These are phyloP conservation scores for Anthracocystis walkeri DNA, from an alignment of 1,284 basidiomycete species.

Conservation along the genomic window DNA sequence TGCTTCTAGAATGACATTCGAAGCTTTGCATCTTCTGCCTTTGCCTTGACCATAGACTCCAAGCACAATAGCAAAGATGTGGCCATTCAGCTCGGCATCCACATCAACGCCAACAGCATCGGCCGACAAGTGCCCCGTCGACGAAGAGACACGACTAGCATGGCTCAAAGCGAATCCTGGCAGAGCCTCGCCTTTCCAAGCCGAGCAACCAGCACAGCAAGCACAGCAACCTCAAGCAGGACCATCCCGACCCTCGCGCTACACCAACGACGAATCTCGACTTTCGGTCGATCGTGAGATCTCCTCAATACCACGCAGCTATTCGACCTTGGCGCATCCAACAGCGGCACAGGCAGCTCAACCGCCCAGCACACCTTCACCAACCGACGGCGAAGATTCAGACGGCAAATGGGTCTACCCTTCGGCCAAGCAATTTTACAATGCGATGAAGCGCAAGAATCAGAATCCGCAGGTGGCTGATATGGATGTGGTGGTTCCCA, in stretches of 20 bases:
- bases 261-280: constrained; percentile 45
- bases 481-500: constrained; percentile 96
- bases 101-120: constrained; percentile 11
- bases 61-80: constrained; percentile 14
- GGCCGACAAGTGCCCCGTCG: constrained; percentile 78
- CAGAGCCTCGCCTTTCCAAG: constrained; percentile 34
- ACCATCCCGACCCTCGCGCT: constrained; percentile 16
- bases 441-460: constrained; percentile 90
- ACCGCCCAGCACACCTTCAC: constrained; percentile 13
- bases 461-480: constrained; percentile 77
- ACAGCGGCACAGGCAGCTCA: constrained; percentile 27
- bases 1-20: background rate
- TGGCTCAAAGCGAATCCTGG: constrained; percentile 69
- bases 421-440: constrained; percentile 96
- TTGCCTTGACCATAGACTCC: background rate
- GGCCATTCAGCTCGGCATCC: constrained; percentile 42
- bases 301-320: constrained; percentile 84
- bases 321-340: constrained; percentile 20
- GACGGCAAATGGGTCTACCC: constrained; percentile 90
- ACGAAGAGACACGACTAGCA: constrained; percentile 72
- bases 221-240: constrained; percentile 12
- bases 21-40: too few species aligned
- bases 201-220: constrained; percentile 8
- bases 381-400: constrained; percentile 33
- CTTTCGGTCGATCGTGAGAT: constrained; percentile 78